Evolutionary conservation across 441 rosid genomes (phyloP), one percentile per base, ranked within the genome.

Genomic region (Breynia disticha): DNA sequence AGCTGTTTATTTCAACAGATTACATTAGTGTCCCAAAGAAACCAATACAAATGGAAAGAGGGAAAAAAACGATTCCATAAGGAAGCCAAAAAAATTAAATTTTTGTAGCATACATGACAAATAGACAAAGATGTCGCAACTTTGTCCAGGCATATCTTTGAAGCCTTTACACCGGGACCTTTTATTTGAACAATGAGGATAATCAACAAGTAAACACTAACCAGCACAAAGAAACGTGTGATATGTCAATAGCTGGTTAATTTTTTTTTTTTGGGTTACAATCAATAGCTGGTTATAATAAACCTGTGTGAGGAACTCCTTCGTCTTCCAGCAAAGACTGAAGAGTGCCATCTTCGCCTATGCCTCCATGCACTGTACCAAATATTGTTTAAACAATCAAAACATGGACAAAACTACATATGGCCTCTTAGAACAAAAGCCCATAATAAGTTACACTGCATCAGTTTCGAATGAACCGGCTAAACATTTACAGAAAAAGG

Each of bases 301-400:
- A 54, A 84, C 86, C 97, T 76, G 98, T 84, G 62, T 78, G 74
- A 46, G 82, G 79, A 76, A 91, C 84, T 74, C 88, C 97, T 77
- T 72, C 85, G 50, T 81, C 75, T 64, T 79, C 91, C 76, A 91
- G 71, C 61, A 91, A 66, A 52, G 81, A 78, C 67, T 91, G 98
- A 64, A 91, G 76, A 12, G 97, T 88, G 48, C 98, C 97, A 66
- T 91, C 88, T 76, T 91, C 98, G 63, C 98, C 98, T 11, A 91
- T 86, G 71, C 97, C 98, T 67, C 97, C 98, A 65, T 91, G 98
- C 57, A 81, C 98, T 88, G 74, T 57, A 57, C 46, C 60, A 58
- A 66, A 54, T 62, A 71, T 70, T 55, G 55, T 24, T 65, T 48
- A 50, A 55, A 50, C 12, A 13, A 24, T 46, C 18, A 19, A 19